These are phyloP conservation scores for Irpex lacteus DNA, from an alignment of 1,284 basidiomycete species.

Conservation along the genomic window DNA sequence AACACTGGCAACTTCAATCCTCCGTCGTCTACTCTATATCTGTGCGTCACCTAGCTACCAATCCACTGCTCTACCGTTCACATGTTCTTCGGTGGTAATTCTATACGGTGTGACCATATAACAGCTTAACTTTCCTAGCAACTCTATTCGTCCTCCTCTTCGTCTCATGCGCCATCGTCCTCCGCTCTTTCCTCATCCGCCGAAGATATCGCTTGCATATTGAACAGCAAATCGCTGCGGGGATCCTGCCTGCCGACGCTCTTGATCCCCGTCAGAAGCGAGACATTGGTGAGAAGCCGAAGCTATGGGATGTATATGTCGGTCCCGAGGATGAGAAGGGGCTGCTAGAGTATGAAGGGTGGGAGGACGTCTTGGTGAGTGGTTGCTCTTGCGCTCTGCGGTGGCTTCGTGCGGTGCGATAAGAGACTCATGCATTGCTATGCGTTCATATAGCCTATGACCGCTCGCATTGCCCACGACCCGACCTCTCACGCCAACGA, in stretches of 20 bases:
- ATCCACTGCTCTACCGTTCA: too few species aligned
- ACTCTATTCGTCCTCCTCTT: conserved; percentile 64
- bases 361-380: conserved; percentile 50
- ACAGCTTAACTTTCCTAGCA: conserved; percentile 68
- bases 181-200: conserved; percentile 61
- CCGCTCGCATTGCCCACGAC: not conserved
- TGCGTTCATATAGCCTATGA: not conserved
- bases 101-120: conserved; percentile 32
- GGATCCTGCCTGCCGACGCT: conserved; percentile 36
- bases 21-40: conserved; percentile 33
- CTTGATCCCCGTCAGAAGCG: conserved; percentile 32
- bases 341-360: conserved; percentile 29
- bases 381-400: not conserved
- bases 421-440: not conserved
- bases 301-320: conserved; percentile 41
- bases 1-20: conserved; percentile 12
- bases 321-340: conserved; percentile 36
- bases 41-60: conserved; percentile 25
- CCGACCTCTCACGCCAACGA: not conserved
- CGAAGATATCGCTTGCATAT: conserved; percentile 51
- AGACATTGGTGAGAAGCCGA: conserved; percentile 48
- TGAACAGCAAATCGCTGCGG: conserved; percentile 47
- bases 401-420: too few species aligned
- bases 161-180: conserved; percentile 60
- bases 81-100: not conserved